Conservation (phyloP, 805 yeast genomes). For the Kuraishia ogatae region DNA sequence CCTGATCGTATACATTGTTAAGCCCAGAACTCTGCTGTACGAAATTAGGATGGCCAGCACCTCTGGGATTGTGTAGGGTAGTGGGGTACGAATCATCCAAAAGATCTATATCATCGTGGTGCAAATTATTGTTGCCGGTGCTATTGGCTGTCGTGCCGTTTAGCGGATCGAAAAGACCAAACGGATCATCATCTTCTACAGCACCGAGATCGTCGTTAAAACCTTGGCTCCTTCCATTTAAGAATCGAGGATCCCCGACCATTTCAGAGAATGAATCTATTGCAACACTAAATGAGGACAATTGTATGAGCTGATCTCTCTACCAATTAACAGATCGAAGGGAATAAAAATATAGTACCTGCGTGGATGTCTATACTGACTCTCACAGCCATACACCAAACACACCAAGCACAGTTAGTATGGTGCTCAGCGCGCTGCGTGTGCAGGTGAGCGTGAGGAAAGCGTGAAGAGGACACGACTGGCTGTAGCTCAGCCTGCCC, state of each 20-base stretch:
- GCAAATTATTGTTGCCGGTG: neutral
- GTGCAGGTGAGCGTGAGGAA: neutral
- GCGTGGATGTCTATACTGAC: neutral
- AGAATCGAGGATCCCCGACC: neutral
- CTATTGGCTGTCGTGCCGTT: neutral
- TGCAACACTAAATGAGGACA: neutral
- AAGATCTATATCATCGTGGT: neutral
- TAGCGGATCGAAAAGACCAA: neutral
- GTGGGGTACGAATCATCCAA: slow-evolving; percentile 2
- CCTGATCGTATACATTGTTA: neutral
- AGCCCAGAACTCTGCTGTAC: neutral
- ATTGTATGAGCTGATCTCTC: neutral
- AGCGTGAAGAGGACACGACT: neutral
- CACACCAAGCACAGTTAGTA: neutral
- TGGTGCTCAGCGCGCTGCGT: neutral
- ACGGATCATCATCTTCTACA: neutral
- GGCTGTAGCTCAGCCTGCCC: neutral
- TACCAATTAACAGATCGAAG: neutral
- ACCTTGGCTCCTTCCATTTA: neutral
- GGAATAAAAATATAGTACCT: neutral
- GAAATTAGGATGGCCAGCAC: neutral
- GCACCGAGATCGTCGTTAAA: neutral
- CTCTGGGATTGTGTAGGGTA: slow-evolving; percentile 8
- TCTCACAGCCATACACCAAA: neutral
- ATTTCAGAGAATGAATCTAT: neutral